Conservation (phyloP, 129 eudicot genomes). For the Arctium lappa region DNA sequence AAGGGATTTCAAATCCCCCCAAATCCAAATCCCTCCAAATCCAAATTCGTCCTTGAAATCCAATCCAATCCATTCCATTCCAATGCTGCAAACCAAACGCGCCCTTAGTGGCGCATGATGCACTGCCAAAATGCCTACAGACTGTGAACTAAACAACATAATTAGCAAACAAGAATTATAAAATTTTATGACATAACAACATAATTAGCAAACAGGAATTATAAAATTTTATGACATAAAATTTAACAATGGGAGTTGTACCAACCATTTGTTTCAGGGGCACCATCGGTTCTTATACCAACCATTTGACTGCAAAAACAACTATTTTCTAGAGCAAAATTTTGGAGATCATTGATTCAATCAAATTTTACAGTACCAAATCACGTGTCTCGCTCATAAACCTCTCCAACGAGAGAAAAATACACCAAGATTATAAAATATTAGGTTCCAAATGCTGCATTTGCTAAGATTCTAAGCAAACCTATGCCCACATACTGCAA, state of each 20-base stretch:
- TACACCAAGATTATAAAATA: neutral
- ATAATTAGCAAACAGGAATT: neutral
- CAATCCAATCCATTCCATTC: too few relatives aligned
- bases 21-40: too few relatives aligned
- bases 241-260: neutral
- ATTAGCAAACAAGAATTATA: neutral
- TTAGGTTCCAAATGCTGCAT: neutral
- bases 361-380: neutral
- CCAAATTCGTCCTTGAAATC: too few relatives aligned
- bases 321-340: neutral
- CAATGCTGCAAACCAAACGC: too few relatives aligned
- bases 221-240: neutral
- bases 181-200: neutral
- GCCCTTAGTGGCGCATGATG: too few relatives aligned
- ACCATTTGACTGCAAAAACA: neutral
- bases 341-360: neutral
- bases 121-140: too few relatives aligned
- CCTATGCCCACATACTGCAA: too few relatives aligned
- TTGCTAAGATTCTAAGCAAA: neutral
- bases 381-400: neutral
- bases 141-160: too few relatives aligned
- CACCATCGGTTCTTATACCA: slow-evolving; percentile 27
- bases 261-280: slow-evolving; percentile 54
- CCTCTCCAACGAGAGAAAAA: neutral
- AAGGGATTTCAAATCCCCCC: too few relatives aligned